A percentile compares a stretch with the other conserved stretches of the same genome.
These are phyloP conservation scores for Clonostachys solani DNA, from an alignment of 2,329 filamentous ascomycete species.

Conservation along the genomic window DNA sequence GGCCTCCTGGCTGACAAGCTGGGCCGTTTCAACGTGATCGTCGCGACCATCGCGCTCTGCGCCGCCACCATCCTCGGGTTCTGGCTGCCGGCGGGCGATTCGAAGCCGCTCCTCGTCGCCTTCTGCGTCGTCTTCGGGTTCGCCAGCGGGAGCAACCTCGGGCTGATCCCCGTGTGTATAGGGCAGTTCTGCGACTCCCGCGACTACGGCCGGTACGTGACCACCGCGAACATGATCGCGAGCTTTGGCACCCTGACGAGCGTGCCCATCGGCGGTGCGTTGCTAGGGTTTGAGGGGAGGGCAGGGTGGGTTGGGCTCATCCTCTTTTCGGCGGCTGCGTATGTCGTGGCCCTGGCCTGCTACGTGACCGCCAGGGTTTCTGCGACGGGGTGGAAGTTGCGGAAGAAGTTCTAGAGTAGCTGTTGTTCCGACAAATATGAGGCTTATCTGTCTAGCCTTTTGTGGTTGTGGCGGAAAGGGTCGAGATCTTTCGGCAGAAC, in stretches of 20 bases:
- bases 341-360: conserved; percentile 23
- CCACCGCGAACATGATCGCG: conserved; percentile 66
- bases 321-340: conserved; percentile 29
- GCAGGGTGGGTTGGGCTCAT: conserved; percentile 30
- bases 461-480: too few species aligned
- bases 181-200: conserved; percentile 66
- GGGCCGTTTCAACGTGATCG: conserved; percentile 40
- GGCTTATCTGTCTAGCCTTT: too few species aligned
- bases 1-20: conserved; percentile 34
- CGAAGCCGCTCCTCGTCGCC: conserved; percentile 15
- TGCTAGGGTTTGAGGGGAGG: conserved; percentile 19
- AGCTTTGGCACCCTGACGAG: conserved; percentile 54
- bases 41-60: conserved; percentile 61
- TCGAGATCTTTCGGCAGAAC: too few species aligned
- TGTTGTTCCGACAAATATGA: too few species aligned
- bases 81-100: conserved; percentile 46
- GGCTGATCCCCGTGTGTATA: conserved; percentile 67
- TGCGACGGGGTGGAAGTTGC: conserved; percentile 26
- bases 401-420: conserved; percentile 4
- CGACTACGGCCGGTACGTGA: conserved; percentile 66
- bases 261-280: conserved; percentile 40
- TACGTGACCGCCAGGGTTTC: conserved; percentile 23
- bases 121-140: conserved; percentile 68
- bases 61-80: conserved; percentile 32
- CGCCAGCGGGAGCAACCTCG: conserved; percentile 66